Evolutionary conservation across 1,284 basidiomycete species (phyloP).

Genomic region (Austroboletus novae-zelandiae): DNA sequence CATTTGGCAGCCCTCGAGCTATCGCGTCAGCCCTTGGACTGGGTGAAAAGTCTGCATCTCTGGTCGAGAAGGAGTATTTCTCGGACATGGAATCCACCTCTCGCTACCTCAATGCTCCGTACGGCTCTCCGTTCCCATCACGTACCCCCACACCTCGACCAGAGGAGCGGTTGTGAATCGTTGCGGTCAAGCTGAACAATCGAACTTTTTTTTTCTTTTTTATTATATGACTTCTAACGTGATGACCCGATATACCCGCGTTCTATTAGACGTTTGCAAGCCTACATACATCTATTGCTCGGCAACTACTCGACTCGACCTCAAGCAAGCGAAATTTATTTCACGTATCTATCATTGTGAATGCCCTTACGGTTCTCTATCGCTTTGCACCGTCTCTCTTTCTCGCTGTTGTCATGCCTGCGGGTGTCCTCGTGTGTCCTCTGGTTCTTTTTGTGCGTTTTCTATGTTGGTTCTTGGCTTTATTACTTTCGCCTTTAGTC

Average conservation of each 20-base stretch:
- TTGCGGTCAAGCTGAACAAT: constrained; percentile 13
- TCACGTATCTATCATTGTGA: constrained; percentile 36
- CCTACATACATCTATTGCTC: constrained; percentile 36
- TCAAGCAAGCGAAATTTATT: constrained; percentile 35
- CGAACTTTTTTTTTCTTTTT: constrained; percentile 12
- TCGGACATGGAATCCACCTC: constrained; percentile 50
- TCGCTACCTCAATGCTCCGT: constrained; percentile 61
- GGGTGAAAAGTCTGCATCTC: constrained; percentile 30
- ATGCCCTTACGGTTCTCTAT: constrained; percentile 26
- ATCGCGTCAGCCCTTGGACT: constrained; percentile 48
- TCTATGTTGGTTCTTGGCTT: constrained; percentile 26
- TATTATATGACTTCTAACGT: constrained; percentile 35
- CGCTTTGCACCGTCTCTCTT: constrained; percentile 26
- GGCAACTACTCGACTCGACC: constrained; percentile 19
- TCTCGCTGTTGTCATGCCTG: constrained; percentile 17
- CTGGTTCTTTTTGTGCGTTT: constrained; percentile 12
- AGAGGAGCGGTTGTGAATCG: constrained; percentile 31
- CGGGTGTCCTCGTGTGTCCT: constrained; percentile 20
- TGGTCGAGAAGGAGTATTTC: constrained; percentile 39
- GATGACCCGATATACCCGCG: constrained; percentile 35
- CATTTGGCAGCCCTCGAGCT: constrained; percentile 49
- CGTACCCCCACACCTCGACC: constrained; percentile 52
- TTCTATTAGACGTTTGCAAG: constrained; percentile 34
- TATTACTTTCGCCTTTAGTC: constrained; percentile 8
- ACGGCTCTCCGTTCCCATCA: constrained; percentile 64